Percentiles rank a stretch among this genome's conserved stretches.
phyloP scores from a whole-genome alignment of 345 rosid species.

The Clarkia xantiana region DNA sequence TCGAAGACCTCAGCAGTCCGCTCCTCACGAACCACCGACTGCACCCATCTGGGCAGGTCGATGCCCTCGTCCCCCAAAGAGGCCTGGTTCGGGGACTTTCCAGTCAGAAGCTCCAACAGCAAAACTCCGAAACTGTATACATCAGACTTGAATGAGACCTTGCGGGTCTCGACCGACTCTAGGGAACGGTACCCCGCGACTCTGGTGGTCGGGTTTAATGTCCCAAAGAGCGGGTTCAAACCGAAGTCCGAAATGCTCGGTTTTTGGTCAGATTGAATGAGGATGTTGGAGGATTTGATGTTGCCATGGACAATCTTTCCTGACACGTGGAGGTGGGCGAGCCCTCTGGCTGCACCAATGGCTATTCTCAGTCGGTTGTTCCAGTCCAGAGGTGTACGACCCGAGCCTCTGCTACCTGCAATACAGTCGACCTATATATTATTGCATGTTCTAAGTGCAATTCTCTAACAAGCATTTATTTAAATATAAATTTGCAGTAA shows the following conservation, averaged over 20 bases:
- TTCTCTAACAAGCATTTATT: no score
- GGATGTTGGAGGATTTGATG: constrained; percentile 69
- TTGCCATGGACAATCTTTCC: constrained; percentile 40
- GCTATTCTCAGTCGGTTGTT: constrained; percentile 52
- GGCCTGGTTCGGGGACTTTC: constrained; percentile 58
- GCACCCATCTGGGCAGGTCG: constrained; percentile 87
- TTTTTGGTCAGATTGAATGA: constrained; percentile 39
- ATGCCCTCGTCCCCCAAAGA: constrained; percentile 57
- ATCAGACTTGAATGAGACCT: constrained; percentile 57
- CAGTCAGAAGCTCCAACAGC: constrained; percentile 73
- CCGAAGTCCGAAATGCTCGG: constrained; percentile 60
- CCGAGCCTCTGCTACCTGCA: constrained; percentile 44
- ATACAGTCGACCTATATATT: background rate
- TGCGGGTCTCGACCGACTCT: constrained; percentile 57
- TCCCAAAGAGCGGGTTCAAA: constrained; percentile 48
- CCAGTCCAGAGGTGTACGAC: constrained; percentile 58
- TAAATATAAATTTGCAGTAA: no score
- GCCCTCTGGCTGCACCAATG: constrained; percentile 52
- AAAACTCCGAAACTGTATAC: constrained; percentile 67
- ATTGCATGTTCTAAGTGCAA: no score
- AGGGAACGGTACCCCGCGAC: constrained; percentile 71
- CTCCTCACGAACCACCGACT: constrained; percentile 82
- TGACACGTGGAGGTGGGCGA: constrained; percentile 48
- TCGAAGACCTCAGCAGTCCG: constrained; percentile 89
- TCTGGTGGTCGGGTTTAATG: constrained; percentile 42